Conservation (phyloP, 2,329 filamentous ascomycete genomes). For the Cladorrhinum sp. region DNA sequence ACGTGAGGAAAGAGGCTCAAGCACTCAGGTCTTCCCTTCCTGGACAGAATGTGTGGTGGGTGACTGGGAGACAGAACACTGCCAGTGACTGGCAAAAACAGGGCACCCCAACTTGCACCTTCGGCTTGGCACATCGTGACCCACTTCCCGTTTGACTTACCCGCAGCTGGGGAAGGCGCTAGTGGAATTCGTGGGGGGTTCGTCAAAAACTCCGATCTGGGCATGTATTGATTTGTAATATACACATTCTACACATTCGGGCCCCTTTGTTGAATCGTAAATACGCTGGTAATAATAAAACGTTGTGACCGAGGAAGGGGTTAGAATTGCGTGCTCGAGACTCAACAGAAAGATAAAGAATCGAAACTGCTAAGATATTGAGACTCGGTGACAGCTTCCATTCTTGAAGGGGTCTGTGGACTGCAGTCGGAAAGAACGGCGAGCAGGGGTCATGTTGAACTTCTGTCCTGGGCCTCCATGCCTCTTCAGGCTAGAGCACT, state of each 20-base stretch:
- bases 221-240: background rate
- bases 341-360: background rate
- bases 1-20: no score
- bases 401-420: background rate
- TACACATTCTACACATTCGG: background rate
- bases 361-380: background rate
- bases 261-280: background rate
- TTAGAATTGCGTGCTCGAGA: background rate
- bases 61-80: no score
- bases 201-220: background rate
- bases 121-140: background rate
- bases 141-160: background rate
- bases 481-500: conserved; percentile 4
- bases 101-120: background rate
- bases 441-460: background rate
- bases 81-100: no score
- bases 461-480: background rate
- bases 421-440: background rate
- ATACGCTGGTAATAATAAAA: background rate
- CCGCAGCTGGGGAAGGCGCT: background rate
- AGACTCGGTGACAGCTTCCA: background rate
- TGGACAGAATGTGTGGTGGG: no score
- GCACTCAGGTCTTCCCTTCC: no score
- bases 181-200: background rate
- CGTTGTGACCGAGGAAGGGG: background rate